Conservation (phyloP, 768 basidiomycete genomes). For the Dioszegia aurantiaca region DNA sequence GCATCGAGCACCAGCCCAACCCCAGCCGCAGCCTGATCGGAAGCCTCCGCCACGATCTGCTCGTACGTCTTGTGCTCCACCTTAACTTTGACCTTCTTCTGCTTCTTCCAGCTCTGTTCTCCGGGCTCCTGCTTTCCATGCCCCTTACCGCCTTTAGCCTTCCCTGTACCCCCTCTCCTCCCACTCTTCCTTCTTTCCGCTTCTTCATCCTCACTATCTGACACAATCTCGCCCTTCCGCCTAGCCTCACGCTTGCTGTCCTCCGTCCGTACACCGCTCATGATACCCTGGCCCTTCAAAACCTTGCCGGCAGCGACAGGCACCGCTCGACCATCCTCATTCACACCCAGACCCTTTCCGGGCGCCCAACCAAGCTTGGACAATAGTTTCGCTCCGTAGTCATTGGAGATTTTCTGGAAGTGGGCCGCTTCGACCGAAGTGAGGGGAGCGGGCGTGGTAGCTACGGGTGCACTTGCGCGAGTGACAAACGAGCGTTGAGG, state of each 20-base stretch:
- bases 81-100: constrained; percentile 75
- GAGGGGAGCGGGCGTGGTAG: constrained; percentile 56
- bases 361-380: constrained; percentile 93
- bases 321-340: constrained; percentile 48
- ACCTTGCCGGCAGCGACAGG: constrained; percentile 45
- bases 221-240: constrained; percentile 40
- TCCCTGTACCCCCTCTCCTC: constrained; percentile 14
- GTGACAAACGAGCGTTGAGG: constrained; percentile 27
- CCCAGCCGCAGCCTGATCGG: constrained; percentile 56
- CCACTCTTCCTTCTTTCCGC: constrained; percentile 22
- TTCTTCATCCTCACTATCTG: constrained; percentile 48
- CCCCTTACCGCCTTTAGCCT: constrained; percentile 2
- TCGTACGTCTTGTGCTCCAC: constrained; percentile 96
- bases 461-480: constrained; percentile 45
- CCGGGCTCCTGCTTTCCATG: constrained; percentile 7
- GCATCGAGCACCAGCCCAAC: constrained; percentile 92
- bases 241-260: constrained; percentile 51
- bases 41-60: constrained; percentile 85
- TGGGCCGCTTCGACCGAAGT: constrained; percentile 70
- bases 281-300: constrained; percentile 45
- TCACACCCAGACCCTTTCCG: constrained; percentile 55
- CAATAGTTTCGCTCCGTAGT: constrained; percentile 84
- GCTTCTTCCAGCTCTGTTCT: constrained; percentile 74
- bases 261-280: constrained; percentile 49
- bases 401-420: constrained; percentile 71